phyloP scores from a whole-genome alignment of 352 stramenopile genomes.

The Paralagenidium karlingii region DNA sequence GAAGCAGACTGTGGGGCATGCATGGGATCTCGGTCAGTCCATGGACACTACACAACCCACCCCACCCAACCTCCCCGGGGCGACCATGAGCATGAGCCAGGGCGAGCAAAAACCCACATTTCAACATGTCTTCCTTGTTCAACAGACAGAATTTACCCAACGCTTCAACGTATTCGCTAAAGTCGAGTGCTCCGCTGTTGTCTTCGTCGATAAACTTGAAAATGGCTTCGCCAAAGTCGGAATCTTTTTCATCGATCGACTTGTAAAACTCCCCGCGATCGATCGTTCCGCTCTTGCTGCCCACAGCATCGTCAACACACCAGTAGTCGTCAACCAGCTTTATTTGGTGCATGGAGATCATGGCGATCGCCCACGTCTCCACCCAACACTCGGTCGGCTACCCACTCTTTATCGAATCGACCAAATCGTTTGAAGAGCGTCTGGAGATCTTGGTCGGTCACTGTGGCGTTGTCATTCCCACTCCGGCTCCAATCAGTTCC shows the following conservation, averaged over 20 bases:
- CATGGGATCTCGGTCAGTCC: not conserved
- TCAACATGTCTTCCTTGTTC: slow-evolving; percentile 62
- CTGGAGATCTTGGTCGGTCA: slow-evolving; percentile 39
- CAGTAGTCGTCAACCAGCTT: not conserved
- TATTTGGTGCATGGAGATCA: slow-evolving; percentile 1
- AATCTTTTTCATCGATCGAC: slow-evolving; percentile 52
- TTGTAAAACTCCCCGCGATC: slow-evolving; percentile 56
- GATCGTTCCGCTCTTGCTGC: slow-evolving; percentile 59
- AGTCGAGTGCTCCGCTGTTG: slow-evolving; percentile 54
- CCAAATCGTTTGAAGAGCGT: slow-evolving; percentile 44
- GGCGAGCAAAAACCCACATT: slow-evolving; percentile 44
- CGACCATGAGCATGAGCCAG: too few relatives aligned
- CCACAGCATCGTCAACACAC: not conserved
- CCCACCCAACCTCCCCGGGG: not conserved
- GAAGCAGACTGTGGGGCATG: slow-evolving; percentile 43
- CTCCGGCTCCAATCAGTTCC: too few relatives aligned
- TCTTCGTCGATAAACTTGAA: slow-evolving; percentile 66
- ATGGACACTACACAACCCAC: not conserved
- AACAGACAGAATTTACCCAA: slow-evolving; percentile 65
- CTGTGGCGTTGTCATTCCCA: slow-evolving; percentile 10
- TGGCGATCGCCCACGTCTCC: not conserved
- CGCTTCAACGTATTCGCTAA: slow-evolving; percentile 64
- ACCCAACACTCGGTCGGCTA: slow-evolving; percentile 4
- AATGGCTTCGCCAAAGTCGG: slow-evolving; percentile 56
- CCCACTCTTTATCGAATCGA: slow-evolving; percentile 56